Base-by-base conservation (phyloP, 140 eudicot species). In the Erigeron philadelphicus region DNA sequence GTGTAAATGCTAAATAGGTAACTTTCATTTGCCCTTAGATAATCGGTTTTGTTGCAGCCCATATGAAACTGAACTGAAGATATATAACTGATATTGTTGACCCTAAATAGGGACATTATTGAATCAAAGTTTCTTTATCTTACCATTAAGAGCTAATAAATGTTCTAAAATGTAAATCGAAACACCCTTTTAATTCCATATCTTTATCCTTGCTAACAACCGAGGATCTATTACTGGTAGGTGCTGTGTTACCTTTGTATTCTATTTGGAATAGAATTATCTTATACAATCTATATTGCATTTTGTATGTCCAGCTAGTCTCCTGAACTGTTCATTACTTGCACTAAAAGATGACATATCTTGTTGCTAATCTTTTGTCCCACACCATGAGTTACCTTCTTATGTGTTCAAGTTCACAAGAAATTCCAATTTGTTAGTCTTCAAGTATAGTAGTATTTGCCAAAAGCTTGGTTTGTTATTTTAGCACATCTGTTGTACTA, bases 181-280 rank as follows among this genome's bases (percentile, higher is more conserved):
- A 31, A 31, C 4, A 31, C 38, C 38, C 4, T 31, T 0, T 31
- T 44, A 12, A 11, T 66, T 67, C 56, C 49, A 25, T 9, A 48
- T 77, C 54, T 78, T 58, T 38, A 25, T 55, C 41, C 59, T 21
- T 65, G 45, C 50, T 64, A 17, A 2, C 50, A 43, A 44, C 9
- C 13, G 13, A 42, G 6, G 10, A 25, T 41, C 31, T 11, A 50
- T 11, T 50, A 35, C 11, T 69, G 59, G 19, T 50, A 17, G 46
- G 13, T 38, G 72, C 13, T 21, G 15, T 31, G 38, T 31, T 2
- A 31, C 5, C 38, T 2, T 31, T 1, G 4, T 31, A 2, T 31
- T 31, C 5, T 31, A 31, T 2, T 31, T 31, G 38, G 38, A 31
- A 31, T 31, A 31, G 5, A 31, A 2, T 31, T 31, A 31, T 31